Percentiles rank a stretch among this genome's conserved stretches.
These are phyloP conservation scores for Dioscorea alata DNA, from an alignment of 106 monocot species.

Conservation along the genomic window DNA sequence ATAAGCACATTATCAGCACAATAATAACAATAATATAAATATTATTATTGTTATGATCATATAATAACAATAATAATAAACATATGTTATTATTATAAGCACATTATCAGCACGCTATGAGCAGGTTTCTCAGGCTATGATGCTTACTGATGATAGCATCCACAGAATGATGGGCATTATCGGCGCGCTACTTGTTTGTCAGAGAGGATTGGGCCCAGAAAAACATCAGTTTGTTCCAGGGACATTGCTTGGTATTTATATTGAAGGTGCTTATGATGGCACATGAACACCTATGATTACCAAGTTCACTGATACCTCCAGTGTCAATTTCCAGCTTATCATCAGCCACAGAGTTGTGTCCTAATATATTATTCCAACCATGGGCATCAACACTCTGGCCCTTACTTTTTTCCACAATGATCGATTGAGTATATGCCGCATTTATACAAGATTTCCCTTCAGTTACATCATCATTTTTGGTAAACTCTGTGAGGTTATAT, in stretches of 20 bases:
- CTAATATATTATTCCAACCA: constrained; percentile 5
- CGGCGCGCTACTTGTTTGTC: constrained; percentile 8
- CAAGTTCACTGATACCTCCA: too few relatives aligned
- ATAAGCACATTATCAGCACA: too few relatives aligned
- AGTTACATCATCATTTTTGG: constrained; percentile 8
- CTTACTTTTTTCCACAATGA: constrained; percentile 15
- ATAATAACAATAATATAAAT: too few relatives aligned
- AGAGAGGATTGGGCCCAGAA: constrained; percentile 17
- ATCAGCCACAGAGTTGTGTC: constrained; percentile 2
- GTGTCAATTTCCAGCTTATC: constrained; percentile 8
- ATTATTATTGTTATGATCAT: too few relatives aligned
- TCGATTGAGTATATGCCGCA: constrained; percentile 9
- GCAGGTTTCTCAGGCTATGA: too few relatives aligned
- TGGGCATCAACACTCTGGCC: constrained; percentile 10
- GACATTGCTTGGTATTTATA: constrained; percentile 13
- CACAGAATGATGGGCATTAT: constrained; percentile 15
- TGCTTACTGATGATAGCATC: too few relatives aligned
- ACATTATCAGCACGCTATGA: too few relatives aligned
- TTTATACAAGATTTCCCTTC: constrained; percentile 12
- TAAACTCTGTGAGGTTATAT: constrained; percentile 10
- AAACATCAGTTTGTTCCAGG: constrained; percentile 11
- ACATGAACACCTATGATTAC: background rate
- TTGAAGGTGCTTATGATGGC: constrained; percentile 7
- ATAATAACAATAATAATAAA: too few relatives aligned
- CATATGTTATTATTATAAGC: too few relatives aligned